Evolutionary conservation across 371 early-diverging fungal genomes (phyloP), one percentile per base, ranked within the genome.

Genomic region (Chytridium lagenaria): DNA sequence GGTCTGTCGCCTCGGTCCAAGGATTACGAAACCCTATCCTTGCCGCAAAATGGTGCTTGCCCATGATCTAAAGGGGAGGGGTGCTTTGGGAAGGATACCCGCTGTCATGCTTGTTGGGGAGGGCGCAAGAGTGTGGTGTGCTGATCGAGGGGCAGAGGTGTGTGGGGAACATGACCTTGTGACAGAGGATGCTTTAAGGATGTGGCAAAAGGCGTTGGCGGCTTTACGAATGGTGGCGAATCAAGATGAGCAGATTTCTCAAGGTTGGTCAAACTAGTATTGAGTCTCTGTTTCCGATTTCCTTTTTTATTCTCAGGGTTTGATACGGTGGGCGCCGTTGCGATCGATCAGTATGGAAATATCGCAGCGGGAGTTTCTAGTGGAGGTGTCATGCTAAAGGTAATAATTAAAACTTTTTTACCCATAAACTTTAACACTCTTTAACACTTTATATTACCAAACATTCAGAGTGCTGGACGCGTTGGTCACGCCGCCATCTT

Each of bases 271-370:
- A 15, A n/a, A 26, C 44, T 5, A n/a, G n/a, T n/a, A n/a, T n/a
- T n/a, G n/a, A n/a, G n/a, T n/a, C n/a, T n/a, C n/a, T n/a, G n/a
- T n/a, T n/a, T n/a, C n/a, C n/a, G n/a, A n/a, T n/a, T n/a, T n/a
- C n/a, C n/a, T n/a, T n/a, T n/a, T n/a, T n/a, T n/a, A n/a, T n/a
- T n/a, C n/a, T n/a, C 63, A 31, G 23, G 7, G 33, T 38, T 73
- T 16, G 96, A 96, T 76, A 96, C 96, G 12, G 95, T 96, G 0
- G 96, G 96, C 0, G 94, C 93, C 0, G 88, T 96, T 50, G 91
- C 89, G 33, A 76, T 94, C 0, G 95, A 95, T 72, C 26, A 36
- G 0, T 26, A 67, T 1, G 95, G 94, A 0, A 81, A 86, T 49
- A 80, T 93, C 1, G 88, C 91, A 0, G 83, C 94, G 0, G 95